Base-by-base conservation (phyloP, 1,284 basidiomycete species). In the Stereum hirsutum region DNA sequence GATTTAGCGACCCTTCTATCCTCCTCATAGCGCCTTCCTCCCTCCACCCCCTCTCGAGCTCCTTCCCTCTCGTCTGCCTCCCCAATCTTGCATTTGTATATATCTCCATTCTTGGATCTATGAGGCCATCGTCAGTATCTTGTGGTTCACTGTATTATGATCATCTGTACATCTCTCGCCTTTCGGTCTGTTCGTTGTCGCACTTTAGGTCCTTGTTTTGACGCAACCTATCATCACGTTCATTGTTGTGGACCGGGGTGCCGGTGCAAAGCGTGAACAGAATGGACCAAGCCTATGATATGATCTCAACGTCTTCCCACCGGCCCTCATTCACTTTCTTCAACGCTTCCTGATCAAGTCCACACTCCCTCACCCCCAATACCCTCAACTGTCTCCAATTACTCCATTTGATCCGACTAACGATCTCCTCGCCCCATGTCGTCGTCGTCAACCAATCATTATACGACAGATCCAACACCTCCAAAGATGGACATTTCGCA, bases 401-500 rank as follows among this genome's bases (percentile, higher is more conserved):
- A 15, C 47, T 48, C 82, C 79, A 84, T 39, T 71, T 65, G 4
- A 82, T 59, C 28, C 69, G 65, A 28, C 71, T 69, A 17, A 83
- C 52, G 12, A 64, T 57, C 25, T 59, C 52, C 7, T 56, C 61
- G 17, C 60, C 64, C 12, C 53, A 57, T 5, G 54, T 47, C 10
- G 45, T 47, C 34, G 49, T 46, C 6, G 40, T 53, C 24, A 86
- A 59, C 82, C 83, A 86, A 1, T 47, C 43, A 49, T 85, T 86
- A 54, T 72, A 81, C 1, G 82, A 85, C 21, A 86, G 56, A 54
- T 86, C 82, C 31, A 86, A 57, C 19, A 78, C 52, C 25, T 70
- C 62, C n/a, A 86, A 57, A 19, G 80, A 56, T 0, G 82, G 82
- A 52, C 78, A 83, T n/a, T 73, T 56, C 6, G 57, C 59, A 1